These are phyloP conservation scores for Trypethelium eluteriae DNA, from an alignment of 495 filamentous ascomycete genomes.

Conservation along the genomic window DNA sequence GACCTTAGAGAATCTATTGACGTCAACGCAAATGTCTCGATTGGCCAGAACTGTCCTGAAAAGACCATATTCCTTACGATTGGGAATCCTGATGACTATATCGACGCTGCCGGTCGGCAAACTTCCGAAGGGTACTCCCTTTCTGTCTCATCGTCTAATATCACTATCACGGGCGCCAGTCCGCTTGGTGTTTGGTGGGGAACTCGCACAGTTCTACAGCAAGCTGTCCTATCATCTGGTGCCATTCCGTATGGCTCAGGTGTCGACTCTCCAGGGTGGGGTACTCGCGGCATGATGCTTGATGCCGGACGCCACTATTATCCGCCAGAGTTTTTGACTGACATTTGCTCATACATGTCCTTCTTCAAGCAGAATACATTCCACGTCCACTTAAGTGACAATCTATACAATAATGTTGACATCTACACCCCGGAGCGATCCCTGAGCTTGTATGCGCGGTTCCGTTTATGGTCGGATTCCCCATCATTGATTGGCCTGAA, in stretches of 20 bases:
- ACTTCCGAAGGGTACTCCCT: slow-evolving; percentile 46
- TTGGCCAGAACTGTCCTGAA: slow-evolving; percentile 19
- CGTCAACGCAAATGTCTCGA: slow-evolving; percentile 27
- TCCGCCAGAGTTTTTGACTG: slow-evolving; percentile 44
- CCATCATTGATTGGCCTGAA: slow-evolving; percentile 40
- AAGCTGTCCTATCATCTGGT: slow-evolving; percentile 34
- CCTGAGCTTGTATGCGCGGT: slow-evolving; percentile 40
- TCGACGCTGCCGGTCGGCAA: slow-evolving; percentile 36
- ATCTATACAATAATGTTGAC: slow-evolving; percentile 40
- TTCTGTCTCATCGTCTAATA: slow-evolving; percentile 32
- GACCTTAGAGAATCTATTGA: slow-evolving; percentile 34
- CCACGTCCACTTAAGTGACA: slow-evolving; percentile 48
- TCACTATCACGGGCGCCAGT: slow-evolving; percentile 44
- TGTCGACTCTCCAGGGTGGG: slow-evolving; percentile 45
- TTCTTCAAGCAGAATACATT: slow-evolving; percentile 51
- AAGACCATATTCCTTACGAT: slow-evolving; percentile 42
- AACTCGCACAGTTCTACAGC: slow-evolving; percentile 45
- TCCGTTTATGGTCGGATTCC: slow-evolving; percentile 36
- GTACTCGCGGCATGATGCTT: slow-evolving; percentile 42
- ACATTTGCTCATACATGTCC: slow-evolving; percentile 47
- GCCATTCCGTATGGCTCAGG: slow-evolving; percentile 35
- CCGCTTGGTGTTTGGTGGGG: slow-evolving; percentile 49
- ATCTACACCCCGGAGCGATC: slow-evolving; percentile 34
- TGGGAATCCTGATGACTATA: slow-evolving; percentile 37
- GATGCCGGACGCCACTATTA: slow-evolving; percentile 47